phyloP scores from a whole-genome alignment of 768 basidiomycete genomes.

The Crepidotus variabilis region DNA sequence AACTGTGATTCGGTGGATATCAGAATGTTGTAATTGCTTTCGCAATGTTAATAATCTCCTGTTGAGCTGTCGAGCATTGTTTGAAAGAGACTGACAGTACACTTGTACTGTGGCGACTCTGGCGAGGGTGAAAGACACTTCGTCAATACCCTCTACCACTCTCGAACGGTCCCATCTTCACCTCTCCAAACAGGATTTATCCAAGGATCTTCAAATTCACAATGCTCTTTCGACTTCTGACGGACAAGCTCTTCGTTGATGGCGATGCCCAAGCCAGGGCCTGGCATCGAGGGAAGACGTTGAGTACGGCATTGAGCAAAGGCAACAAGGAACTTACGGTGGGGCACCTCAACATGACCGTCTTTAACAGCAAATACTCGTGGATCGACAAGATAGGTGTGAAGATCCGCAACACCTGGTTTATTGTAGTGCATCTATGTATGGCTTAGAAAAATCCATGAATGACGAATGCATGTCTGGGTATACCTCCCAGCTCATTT shows the following conservation, averaged over 20 bases:
- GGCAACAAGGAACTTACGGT: slow-evolving; percentile 15
- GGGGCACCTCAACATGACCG: slow-evolving; percentile 43
- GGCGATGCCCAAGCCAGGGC: slow-evolving; percentile 57
- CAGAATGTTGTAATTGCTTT: no score
- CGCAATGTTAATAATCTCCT: no score
- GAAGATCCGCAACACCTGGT: slow-evolving; percentile 44
- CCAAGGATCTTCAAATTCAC: slow-evolving; percentile 42
- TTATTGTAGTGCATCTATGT: slow-evolving; percentile 63
- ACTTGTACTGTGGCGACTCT: no score
- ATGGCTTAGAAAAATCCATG: not conserved
- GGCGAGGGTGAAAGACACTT: not conserved
- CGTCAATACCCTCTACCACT: slow-evolving; percentile 38
- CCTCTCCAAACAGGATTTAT: slow-evolving; percentile 55
- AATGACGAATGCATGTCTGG: not conserved
- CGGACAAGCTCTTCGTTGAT: slow-evolving; percentile 57
- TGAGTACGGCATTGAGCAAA: not conserved
- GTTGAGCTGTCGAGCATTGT: no score
- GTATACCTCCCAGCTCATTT: slow-evolving; percentile 58
- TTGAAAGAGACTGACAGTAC: no score
- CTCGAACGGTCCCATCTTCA: slow-evolving; percentile 47
- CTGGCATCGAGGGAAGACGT: slow-evolving; percentile 20
- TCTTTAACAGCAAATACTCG: slow-evolving; percentile 49
- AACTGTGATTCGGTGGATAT: no score
- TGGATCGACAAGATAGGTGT: slow-evolving; percentile 54
- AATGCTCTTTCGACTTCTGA: slow-evolving; percentile 27